Evolutionary conservation across 176 grass and related monocot species (phyloP), one percentile per base, ranked within the genome.

Genomic region (Aechmea fasciata): DNA sequence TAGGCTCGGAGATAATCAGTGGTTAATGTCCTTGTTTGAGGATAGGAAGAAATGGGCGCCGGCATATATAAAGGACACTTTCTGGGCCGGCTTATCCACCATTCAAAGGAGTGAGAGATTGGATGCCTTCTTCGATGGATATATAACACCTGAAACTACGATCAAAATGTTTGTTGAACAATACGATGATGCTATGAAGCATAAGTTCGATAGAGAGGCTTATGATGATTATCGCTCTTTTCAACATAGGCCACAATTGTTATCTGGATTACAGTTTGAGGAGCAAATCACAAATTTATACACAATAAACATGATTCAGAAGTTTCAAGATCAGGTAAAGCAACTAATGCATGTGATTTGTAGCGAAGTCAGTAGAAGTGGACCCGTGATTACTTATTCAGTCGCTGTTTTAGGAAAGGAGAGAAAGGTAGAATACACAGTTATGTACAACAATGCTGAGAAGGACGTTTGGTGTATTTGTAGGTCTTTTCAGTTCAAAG

Each of bases 401-500:
- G 19, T 29, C 13, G 13, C 63, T 65, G 63, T 8, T 28, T 65
- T 65, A 65, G 26, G 22, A 15, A 28, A 23, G 9, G 57, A 22
- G 12, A 65, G 63, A 65, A 63, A 65, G 63, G 63, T 65, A 28
- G 63, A 65, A 12, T 65, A 33, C 7, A 29, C 20, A 28, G 63
- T 65, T 23, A 28, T 65, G 10, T 65, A 65, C 25, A 33, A 65
- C 63, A 3, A 13, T 41, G 63, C 10, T 41, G 63, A 25, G 63
- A 13, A 65, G 29, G 19, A 65, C 24, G 63, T 65, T 65, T 33
- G 63, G 4, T 65, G 63, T 28, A 65, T 65, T 65, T 65, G 57
- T 29, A 65, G 24, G 25, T 65, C 63, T 28, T 65, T 76, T 57
- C 61, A 76, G 25, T 76, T 76, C 23, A 67, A 65, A 54, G 64